These are phyloP conservation scores for Suillus decipiens DNA, from an alignment of 768 basidiomycete species.

Conservation along the genomic window DNA sequence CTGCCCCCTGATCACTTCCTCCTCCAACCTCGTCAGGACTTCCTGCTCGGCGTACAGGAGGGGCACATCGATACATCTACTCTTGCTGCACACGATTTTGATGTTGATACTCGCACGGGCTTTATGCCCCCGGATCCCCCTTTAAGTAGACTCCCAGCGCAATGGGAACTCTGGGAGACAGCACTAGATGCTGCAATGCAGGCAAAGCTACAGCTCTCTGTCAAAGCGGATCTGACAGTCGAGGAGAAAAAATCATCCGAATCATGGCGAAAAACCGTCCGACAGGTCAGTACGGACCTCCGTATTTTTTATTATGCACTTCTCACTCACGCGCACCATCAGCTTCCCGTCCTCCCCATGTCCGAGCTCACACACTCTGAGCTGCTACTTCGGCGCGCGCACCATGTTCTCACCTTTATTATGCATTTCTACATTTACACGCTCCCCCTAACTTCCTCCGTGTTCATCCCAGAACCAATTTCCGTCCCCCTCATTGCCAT, in stretches of 20 bases:
- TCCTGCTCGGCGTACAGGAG: conserved; percentile 22
- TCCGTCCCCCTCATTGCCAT: conserved; percentile 76
- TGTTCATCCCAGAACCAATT: conserved; percentile 69
- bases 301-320: not conserved
- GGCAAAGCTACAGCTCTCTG: conserved; percentile 53
- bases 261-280: conserved; percentile 54
- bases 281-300: conserved; percentile 40
- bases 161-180: conserved; percentile 77
- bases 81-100: conserved; percentile 84
- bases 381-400: conserved; percentile 64
- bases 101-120: conserved; percentile 87
- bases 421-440: conserved; percentile 81
- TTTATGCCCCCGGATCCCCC: conserved; percentile 88
- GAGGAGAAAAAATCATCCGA: conserved; percentile 44
- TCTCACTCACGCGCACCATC: conserved; percentile 10
- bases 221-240: conserved; percentile 41
- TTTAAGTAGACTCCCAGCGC: conserved; percentile 54
- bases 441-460: conserved; percentile 46
- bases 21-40: conserved; percentile 35
- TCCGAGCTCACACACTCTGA: conserved; percentile 50
- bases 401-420: conserved; percentile 71
- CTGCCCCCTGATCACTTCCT: conserved; percentile 36
- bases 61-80: conserved; percentile 53
- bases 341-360: conserved; percentile 59
- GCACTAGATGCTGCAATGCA: conserved; percentile 51